Conservation (phyloP, 345 rosid species). For the Conringia planisiliqua region DNA sequence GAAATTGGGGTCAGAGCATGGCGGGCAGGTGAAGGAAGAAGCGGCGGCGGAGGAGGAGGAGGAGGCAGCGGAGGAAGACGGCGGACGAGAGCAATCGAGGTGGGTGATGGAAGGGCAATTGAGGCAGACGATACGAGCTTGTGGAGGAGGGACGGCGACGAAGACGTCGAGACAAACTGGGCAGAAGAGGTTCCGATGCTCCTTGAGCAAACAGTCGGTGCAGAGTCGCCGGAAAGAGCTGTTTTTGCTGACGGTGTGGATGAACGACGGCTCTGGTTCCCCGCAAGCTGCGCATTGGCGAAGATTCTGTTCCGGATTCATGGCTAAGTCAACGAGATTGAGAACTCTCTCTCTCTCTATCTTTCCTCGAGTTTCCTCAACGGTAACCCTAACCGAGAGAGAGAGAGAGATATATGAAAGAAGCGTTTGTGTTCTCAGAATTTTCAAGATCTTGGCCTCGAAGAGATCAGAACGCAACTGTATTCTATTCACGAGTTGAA, state of each 20-base stretch:
- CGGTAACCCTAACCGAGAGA: constrained; percentile 26
- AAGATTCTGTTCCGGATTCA: constrained; percentile 32
- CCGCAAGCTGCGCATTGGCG: constrained; percentile 41
- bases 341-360: not conserved
- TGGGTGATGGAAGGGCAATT: constrained; percentile 49
- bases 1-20: constrained; percentile 46
- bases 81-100: constrained; percentile 31
- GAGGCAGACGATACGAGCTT: constrained; percentile 36
- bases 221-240: constrained; percentile 41
- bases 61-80: constrained; percentile 12
- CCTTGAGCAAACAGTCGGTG: constrained; percentile 51
- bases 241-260: constrained; percentile 39
- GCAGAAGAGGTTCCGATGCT: constrained; percentile 44
- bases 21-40: constrained; percentile 41
- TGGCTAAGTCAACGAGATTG: constrained; percentile 14
- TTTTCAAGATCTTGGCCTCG: constrained; percentile 7
- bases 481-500: not conserved
- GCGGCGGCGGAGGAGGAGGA: constrained; percentile 5
- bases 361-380: not conserved
- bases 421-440: constrained; percentile 24
- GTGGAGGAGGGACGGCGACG: constrained; percentile 15
- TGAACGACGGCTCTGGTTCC: constrained; percentile 30
- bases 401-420: not conserved
- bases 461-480: constrained; percentile 10
- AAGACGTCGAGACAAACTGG: constrained; percentile 44